Evolutionary conservation across 345 rosid genomes (phyloP), one percentile per base, ranked within the genome.

Genomic region (Gossypium ekmanianum): DNA sequence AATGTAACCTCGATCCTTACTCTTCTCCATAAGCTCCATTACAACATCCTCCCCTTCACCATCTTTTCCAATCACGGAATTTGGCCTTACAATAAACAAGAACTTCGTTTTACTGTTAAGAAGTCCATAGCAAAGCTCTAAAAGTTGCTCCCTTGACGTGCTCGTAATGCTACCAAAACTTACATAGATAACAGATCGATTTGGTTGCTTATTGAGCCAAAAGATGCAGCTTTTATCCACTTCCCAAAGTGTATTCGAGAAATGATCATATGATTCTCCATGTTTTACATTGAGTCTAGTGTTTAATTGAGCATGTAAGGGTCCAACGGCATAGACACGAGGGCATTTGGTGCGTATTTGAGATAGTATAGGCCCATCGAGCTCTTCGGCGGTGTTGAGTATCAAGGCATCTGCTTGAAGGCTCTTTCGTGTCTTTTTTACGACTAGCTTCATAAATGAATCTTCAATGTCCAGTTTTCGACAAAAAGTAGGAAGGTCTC

Each of bases 371-470:
- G 88, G 84, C 14, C 55, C 80, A 63, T 91, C 97, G 1, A 91
- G 85, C 69, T 87, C 90, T 66, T 87, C 89, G 29, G 91, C 84
- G 0, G 92, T 87, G 88, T 91, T 87, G 68, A 93, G 82, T 61
- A 93, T 87, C 50, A 1, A 80, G 51, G 79, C 84, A 76, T 67
- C 3, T 52, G 62, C 71, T 61, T 13, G 91, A 16, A 3, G 18
- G 57, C 20, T 17, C 57, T 52, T 52, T 52, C 20, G 57, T 52
- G 57, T 52, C 18, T 14, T 20, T 16, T 17, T 52, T 1, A 52
- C 57, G 2, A 52, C 9, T 7, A 52, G 57, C n/a, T 18, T 80
- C 2, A 78, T 68, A 18, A 1, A 1, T 2, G 77, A 71, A 16
- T 83, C 76, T 0, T 59, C 45, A 10, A 78, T 2, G 62, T 87